Evolutionary conservation across 1,284 basidiomycete genomes (phyloP).

Genomic region (Trichosporon faecale): DNA sequence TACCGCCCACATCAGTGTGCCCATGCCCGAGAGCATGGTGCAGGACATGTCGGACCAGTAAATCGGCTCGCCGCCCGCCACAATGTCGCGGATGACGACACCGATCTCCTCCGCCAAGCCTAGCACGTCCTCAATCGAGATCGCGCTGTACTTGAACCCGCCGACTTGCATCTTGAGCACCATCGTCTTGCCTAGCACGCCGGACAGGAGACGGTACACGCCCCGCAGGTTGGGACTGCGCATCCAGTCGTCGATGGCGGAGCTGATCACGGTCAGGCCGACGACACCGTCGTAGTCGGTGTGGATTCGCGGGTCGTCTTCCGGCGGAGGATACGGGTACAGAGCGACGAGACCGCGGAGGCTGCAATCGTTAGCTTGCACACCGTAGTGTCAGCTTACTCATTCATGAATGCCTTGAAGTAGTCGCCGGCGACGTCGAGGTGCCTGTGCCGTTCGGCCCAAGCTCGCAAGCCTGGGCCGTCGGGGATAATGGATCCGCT

Average conservation of each 20-base stretch:
- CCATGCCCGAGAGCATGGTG: conserved; percentile 5
- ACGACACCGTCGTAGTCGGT: background rate
- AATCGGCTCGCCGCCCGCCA: background rate
- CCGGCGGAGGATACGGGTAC: background rate
- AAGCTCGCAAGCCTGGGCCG: background rate
- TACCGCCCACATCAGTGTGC: conserved; percentile 1
- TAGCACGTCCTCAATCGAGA: background rate
- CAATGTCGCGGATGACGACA: background rate
- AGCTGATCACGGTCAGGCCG: background rate
- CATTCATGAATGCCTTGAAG: conserved; percentile 7
- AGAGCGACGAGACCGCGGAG: background rate
- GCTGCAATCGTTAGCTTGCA: background rate
- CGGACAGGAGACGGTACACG: background rate
- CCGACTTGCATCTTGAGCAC: background rate
- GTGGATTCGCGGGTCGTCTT: background rate
- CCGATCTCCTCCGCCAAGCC: conserved; percentile 7
- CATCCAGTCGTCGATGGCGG: conserved; percentile 7
- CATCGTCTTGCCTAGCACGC: conserved; percentile 3
- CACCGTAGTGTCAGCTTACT: background rate
- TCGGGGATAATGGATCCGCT: background rate
- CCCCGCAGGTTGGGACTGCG: background rate
- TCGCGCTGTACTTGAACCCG: background rate
- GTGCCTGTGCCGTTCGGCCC: conserved; percentile 1
- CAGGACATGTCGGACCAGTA: conserved; percentile 11
- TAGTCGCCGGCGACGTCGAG: conserved; percentile 7